These are phyloP conservation scores for Suillus weaverae DNA, from an alignment of 768 basidiomycete genomes.

Conservation along the genomic window DNA sequence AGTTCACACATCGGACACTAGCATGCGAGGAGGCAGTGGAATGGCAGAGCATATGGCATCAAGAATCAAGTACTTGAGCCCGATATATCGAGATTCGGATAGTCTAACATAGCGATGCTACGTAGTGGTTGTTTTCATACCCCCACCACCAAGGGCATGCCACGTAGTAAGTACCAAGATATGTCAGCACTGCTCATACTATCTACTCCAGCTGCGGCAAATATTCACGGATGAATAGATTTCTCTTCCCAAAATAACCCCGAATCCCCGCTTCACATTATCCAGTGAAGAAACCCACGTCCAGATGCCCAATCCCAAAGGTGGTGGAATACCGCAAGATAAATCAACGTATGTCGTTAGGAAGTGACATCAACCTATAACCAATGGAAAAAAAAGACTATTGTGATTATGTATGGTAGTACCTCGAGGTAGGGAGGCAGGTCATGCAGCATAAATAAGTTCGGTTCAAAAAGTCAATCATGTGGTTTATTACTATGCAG, in stretches of 20 bases:
- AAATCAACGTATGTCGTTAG: background rate
- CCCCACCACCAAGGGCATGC: background rate
- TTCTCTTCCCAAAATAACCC: background rate
- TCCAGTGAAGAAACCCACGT: background rate
- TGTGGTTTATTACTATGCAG: conserved; percentile 16
- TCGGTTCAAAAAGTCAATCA: background rate
- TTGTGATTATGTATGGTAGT: background rate
- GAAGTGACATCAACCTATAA: background rate
- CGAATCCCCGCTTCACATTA: background rate
- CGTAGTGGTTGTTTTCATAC: background rate
- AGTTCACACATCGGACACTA: background rate
- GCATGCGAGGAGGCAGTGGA: background rate
- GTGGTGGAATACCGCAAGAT: background rate
- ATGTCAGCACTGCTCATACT: background rate
- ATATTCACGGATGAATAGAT: background rate
- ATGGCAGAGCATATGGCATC: background rate
- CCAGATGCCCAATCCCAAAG: background rate
- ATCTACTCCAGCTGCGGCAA: background rate
- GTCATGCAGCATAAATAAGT: background rate
- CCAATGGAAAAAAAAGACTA: background rate
- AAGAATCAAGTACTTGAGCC: background rate
- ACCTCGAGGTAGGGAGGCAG: background rate
- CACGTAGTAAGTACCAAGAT: background rate
- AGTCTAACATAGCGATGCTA: background rate
- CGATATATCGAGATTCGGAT: background rate